These are phyloP conservation scores for Monascus ruber DNA, from an alignment of 2,329 filamentous ascomycete species.

Conservation along the genomic window DNA sequence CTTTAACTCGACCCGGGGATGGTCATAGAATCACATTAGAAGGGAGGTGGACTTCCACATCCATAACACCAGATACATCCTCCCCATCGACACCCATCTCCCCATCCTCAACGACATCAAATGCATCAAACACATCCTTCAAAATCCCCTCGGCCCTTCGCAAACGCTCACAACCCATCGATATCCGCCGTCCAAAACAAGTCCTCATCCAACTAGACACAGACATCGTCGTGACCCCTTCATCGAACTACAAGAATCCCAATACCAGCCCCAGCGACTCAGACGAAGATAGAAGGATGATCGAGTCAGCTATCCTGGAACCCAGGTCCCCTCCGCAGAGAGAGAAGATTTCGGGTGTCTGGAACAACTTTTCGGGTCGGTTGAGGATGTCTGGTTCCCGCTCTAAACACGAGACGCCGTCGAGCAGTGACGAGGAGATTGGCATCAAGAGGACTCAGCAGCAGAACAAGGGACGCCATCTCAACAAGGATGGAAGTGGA, in stretches of 20 bases:
- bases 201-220: neutral
- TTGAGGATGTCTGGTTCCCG: neutral
- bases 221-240: neutral
- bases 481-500: neutral
- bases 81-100: neutral
- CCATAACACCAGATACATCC: neutral
- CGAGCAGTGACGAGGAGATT: neutral
- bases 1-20: neutral
- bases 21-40: too few species aligned
- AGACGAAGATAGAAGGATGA: neutral
- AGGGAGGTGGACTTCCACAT: too few species aligned
- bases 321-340: neutral
- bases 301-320: neutral
- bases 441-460: neutral
- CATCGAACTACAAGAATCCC: neutral
- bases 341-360: neutral
- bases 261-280: neutral
- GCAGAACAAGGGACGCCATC: neutral
- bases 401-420: neutral
- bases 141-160: neutral
- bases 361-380: neutral
- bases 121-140: neutral
- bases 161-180: neutral
- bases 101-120: neutral
- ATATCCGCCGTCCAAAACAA: neutral